Evolutionary conservation across 352 stramenopile genomes (phyloP).

Genomic region (Peronosclerospora sorghi): DNA sequence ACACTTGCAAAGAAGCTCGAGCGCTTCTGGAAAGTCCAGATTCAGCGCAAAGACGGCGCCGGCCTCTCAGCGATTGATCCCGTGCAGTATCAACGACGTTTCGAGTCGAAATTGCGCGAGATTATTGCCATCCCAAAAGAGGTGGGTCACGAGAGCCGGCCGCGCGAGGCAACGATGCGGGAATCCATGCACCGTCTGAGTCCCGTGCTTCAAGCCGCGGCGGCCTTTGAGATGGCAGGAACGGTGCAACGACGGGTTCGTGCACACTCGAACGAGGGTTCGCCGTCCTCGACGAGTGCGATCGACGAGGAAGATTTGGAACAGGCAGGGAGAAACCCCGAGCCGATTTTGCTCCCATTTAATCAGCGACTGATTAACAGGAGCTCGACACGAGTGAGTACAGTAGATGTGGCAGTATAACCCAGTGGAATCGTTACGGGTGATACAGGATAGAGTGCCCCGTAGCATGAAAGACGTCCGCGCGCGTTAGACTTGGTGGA

Average conservation of each 20-base stretch:
- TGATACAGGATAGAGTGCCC: too few species aligned
- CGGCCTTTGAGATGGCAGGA: constrained; percentile 19
- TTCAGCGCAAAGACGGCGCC: constrained; percentile 55
- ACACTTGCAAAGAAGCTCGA: constrained; percentile 75
- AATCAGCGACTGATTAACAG: constrained; percentile 28
- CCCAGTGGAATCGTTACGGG: too few species aligned
- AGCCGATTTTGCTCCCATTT: constrained; percentile 45
- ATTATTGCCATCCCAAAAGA: constrained; percentile 74
- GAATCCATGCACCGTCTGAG: constrained; percentile 26
- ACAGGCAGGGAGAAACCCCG: constrained; percentile 37
- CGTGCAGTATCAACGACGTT: constrained; percentile 62
- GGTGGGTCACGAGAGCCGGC: constrained; percentile 18
- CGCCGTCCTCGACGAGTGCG: too few species aligned
- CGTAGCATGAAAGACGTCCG: too few species aligned
- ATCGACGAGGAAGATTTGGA: constrained; percentile 30
- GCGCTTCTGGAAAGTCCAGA: constrained; percentile 70
- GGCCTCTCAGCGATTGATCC: constrained; percentile 81
- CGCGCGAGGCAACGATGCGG: constrained; percentile 10
- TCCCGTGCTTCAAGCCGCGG: constrained; percentile 22
- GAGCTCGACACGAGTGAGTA: constrained; percentile 20
- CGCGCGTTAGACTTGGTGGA: too few species aligned
- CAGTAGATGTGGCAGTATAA: constrained; percentile 20
- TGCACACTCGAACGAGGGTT: constrained; percentile 26
- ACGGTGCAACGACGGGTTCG: constrained; percentile 13
- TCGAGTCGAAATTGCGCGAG: constrained; percentile 69